Evolutionary conservation across 2,329 filamentous ascomycete species (phyloP).

Genomic region (Cladosporium sp.): DNA sequence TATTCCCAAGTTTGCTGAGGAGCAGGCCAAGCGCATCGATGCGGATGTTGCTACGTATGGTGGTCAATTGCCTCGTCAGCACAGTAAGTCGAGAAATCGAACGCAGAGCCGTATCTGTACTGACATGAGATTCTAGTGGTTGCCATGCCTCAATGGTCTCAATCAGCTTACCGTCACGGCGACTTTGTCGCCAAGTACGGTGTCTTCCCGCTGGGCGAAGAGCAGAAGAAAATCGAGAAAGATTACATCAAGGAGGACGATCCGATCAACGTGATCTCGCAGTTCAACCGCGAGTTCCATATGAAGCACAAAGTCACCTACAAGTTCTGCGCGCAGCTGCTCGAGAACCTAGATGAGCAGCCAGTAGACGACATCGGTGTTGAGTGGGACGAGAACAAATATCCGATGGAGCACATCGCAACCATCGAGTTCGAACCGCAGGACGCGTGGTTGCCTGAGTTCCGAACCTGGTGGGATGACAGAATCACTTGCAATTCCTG

Average conservation of each 20-base stretch:
- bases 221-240: slow-evolving; percentile 35
- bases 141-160: slow-evolving; percentile 39
- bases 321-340: slow-evolving; percentile 39
- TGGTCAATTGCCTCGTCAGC: slow-evolving; percentile 34
- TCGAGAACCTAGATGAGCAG: slow-evolving; percentile 39
- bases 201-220: slow-evolving; percentile 36
- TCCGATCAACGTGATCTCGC: slow-evolving; percentile 39
- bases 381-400: slow-evolving; percentile 38
- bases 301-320: slow-evolving; percentile 40
- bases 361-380: slow-evolving; percentile 40
- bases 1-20: slow-evolving; percentile 35
- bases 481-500: slow-evolving; percentile 44
- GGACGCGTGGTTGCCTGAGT: slow-evolving; percentile 45
- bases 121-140: slow-evolving; percentile 31
- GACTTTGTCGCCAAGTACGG: slow-evolving; percentile 40
- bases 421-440: slow-evolving; percentile 45
- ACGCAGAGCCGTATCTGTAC: neutral
- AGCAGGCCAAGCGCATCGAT: slow-evolving; percentile 34
- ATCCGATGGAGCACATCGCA: slow-evolving; percentile 38
- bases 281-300: slow-evolving; percentile 37
- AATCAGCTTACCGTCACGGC: slow-evolving; percentile 40
- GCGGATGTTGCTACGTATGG: slow-evolving; percentile 36
- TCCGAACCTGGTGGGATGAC: slow-evolving; percentile 46
- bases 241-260: slow-evolving; percentile 32
- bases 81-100: slow-evolving; percentile 28